Evolutionary conservation across 805 yeast genomes (phyloP), one percentile per base, ranked within the genome.

Genomic region (Candida adriatica): DNA sequence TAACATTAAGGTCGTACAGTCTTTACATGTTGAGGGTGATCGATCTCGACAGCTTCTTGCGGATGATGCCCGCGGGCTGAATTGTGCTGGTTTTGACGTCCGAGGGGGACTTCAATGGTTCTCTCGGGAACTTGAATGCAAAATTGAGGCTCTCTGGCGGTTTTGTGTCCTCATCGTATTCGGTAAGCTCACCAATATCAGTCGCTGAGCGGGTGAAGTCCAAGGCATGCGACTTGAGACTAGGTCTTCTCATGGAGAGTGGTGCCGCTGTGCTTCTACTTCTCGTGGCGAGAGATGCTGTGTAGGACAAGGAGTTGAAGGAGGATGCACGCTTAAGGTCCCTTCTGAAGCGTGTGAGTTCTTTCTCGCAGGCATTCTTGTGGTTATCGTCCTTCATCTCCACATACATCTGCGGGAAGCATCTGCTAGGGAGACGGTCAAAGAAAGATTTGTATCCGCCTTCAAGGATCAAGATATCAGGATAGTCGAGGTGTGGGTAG

Each of bases 381-480:
- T 55, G 62, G 53, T 73, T 59, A 13, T 67, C 61, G 49, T 74
- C 85, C 61, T 79, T 77, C 98, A 90, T 90, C 46, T 79, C 90
- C 30, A 88, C 75, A 48, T 92, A 92, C 33, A 73, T 75, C 44
- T 74, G 82, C 2, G 95, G 95, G 39, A 53, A 63, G 52, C 96
- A 87, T 26, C 77, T 62, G 15, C 55, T 56, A 28, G 73, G 65
- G 51, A 66, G 75, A 18, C 56, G 55, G 29, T 76, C 77, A 56
- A 66, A 88, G 50, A 88, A 92, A 23, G 66, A 64, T 52, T 79
- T 78, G 64, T 92, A 92, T 9, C 98, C 98, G 18, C 97, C 97
- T 41, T 86, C 83, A 27, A 92, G 64, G 20, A 92, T 75, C 22
- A 85, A 76, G 26, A 92, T 75, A 58, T 92, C 95, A 3, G 98